Evolutionary conservation across 306 rosid species (phyloP).

Genomic region (Cajanus cajan): DNA sequence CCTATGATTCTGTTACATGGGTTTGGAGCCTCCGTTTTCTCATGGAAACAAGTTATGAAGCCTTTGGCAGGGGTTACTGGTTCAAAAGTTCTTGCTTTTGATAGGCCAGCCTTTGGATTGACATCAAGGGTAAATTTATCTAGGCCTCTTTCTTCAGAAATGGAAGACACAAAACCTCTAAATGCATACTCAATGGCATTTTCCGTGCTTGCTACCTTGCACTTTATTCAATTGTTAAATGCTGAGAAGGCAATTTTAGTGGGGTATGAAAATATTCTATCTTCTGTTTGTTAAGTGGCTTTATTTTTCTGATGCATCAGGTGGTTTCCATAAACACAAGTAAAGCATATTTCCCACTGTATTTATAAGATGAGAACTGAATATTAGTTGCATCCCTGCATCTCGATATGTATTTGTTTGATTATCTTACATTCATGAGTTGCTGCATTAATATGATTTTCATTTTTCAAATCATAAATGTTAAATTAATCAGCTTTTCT

Average conservation of each 20-base stretch:
- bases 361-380: background rate
- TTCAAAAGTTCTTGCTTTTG: constrained; percentile 89
- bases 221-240: constrained; percentile 59
- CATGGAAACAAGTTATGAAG: constrained; percentile 83
- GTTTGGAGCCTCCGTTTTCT: constrained; percentile 90
- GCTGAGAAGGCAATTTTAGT: constrained; percentile 77
- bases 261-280: constrained; percentile 59
- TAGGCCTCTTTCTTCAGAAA: constrained; percentile 37
- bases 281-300: constrained; percentile 7
- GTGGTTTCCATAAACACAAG: background rate
- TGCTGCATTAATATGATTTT: background rate
- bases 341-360: background rate
- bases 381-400: constrained; percentile 15
- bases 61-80: constrained; percentile 65
- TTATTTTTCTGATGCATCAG: constrained; percentile 4
- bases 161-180: constrained; percentile 47
- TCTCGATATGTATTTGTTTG: background rate
- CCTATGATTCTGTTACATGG: constrained; percentile 89
- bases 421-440: constrained; percentile 4
- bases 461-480: background rate
- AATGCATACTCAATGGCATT: constrained; percentile 84
- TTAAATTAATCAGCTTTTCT: constrained; percentile 12
- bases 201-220: constrained; percentile 84
- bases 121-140: constrained; percentile 62
- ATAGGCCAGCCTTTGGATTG: constrained; percentile 96